These are phyloP conservation scores for Lactarius pseudohatsudake DNA, from an alignment of 768 basidiomycete species.

Conservation along the genomic window DNA sequence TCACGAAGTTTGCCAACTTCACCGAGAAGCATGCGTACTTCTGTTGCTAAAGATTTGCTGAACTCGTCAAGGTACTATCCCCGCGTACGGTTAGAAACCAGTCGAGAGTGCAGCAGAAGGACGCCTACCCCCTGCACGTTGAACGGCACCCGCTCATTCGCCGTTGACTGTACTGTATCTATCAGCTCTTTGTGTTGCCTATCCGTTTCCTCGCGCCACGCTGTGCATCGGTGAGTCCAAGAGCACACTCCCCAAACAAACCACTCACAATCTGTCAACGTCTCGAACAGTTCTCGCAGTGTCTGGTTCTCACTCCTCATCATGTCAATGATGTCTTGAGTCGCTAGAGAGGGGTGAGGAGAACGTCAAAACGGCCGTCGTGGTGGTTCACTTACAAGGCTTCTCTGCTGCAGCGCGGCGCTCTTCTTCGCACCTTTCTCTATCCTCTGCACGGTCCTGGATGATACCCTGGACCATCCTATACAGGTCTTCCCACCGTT, in stretches of 20 bases:
- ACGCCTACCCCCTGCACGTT: slow-evolving; percentile 76
- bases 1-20: slow-evolving; percentile 85
- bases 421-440: slow-evolving; percentile 51
- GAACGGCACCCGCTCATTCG: slow-evolving; percentile 75
- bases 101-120: not conserved
- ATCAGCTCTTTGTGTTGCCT: slow-evolving; percentile 69
- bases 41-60: slow-evolving; percentile 77
- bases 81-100: slow-evolving; percentile 12
- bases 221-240: slow-evolving; percentile 38
- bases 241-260: not conserved
- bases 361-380: slow-evolving; percentile 19
- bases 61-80: slow-evolving; percentile 82
- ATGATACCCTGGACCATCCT: slow-evolving; percentile 62
- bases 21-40: slow-evolving; percentile 78
- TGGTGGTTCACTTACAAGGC: slow-evolving; percentile 46
- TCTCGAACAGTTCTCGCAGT: slow-evolving; percentile 53
- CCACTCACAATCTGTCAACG: slow-evolving; percentile 57
- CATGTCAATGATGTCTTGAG: slow-evolving; percentile 61
- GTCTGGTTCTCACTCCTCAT: slow-evolving; percentile 59
- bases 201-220: slow-evolving; percentile 63
- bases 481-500: slow-evolving; percentile 53
- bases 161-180: slow-evolving; percentile 65
- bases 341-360: slow-evolving; percentile 41
- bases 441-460: slow-evolving; percentile 54
- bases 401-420: slow-evolving; percentile 51